Percentiles rank a stretch among this genome's conserved stretches.
These are phyloP conservation scores for Termitomyces eurrhizus DNA, from an alignment of 768 basidiomycete species.

Conservation along the genomic window DNA sequence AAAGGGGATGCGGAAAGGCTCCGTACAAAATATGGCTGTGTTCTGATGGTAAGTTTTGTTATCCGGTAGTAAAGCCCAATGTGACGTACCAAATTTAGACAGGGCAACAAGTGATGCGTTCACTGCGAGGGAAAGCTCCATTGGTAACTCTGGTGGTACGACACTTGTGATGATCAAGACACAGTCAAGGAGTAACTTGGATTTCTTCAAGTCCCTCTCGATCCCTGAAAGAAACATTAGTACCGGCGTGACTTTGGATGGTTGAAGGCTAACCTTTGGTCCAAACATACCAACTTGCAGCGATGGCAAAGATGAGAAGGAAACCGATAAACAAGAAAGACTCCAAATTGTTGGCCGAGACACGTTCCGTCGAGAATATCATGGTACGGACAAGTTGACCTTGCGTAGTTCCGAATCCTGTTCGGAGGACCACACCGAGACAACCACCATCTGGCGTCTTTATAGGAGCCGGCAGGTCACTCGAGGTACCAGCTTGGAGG, in stretches of 20 bases:
- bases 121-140: constrained; percentile 96
- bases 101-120: constrained; percentile 92
- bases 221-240: constrained; percentile 51
- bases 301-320: constrained; percentile 94
- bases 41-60: neutral
- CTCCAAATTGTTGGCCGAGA: constrained; percentile 94
- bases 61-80: neutral
- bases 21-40: constrained; percentile 96
- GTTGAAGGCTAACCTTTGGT: constrained; percentile 62
- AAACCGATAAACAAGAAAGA: constrained; percentile 98
- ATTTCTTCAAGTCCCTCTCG: constrained; percentile 89
- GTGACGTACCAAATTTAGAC: constrained; percentile 78
- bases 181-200: constrained; percentile 92
- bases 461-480: constrained; percentile 38
- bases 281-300: constrained; percentile 99
- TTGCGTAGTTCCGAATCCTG: constrained; percentile 96
- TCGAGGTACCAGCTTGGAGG: constrained; percentile 69
- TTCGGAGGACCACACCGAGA: constrained; percentile 87
- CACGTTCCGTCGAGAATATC: constrained; percentile 97
- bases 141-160: constrained; percentile 95
- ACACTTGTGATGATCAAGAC: constrained; percentile 96
- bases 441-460: constrained; percentile 90
- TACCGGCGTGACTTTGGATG: neutral
- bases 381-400: constrained; percentile 97
- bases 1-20: constrained; percentile 95